These are phyloP conservation scores for Suaeda aralocaspica DNA, from an alignment of 148 eudicot species.

Conservation along the genomic window DNA sequence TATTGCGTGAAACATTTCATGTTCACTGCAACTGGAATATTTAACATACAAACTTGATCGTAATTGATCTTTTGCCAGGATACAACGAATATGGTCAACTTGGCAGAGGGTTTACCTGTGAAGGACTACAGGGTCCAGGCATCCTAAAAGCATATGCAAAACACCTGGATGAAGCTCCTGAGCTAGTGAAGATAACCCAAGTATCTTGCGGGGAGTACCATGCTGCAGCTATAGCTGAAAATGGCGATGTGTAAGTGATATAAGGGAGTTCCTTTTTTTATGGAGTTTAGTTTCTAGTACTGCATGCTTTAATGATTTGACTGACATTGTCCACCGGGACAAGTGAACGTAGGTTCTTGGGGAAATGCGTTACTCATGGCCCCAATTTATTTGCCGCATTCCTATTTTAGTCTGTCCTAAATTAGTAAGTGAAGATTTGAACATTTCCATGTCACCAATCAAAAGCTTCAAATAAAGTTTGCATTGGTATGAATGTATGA, in stretches of 20 bases:
- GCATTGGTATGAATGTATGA: not conserved
- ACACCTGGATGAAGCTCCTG: constrained; percentile 93
- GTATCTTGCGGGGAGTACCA: constrained; percentile 98
- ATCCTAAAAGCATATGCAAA: constrained; percentile 69
- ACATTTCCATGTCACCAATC: no score
- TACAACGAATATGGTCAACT: constrained; percentile 98
- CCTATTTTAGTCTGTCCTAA: no score
- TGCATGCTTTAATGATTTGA: no score
- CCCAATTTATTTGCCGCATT: no score
- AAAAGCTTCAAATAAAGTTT: no score
- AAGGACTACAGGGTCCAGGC: constrained; percentile 94
- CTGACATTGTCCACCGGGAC: no score
- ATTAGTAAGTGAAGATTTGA: no score
- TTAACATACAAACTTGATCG: not conserved
- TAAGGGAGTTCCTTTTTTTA: constrained; percentile 29
- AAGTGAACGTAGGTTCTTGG: no score
- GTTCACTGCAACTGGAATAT: not conserved
- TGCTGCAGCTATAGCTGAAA: constrained; percentile 86
- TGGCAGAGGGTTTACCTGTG: constrained; percentile 91
- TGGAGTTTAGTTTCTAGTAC: not conserved
- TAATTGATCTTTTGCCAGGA: constrained; percentile 52
- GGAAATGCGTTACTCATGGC: no score
- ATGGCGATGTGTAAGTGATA: constrained; percentile 95
- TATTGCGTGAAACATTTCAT: not conserved
- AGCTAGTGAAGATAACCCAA: constrained; percentile 74